Base-by-base conservation (phyloP, 345 rosid genomes). In the Mangifera indica region DNA sequence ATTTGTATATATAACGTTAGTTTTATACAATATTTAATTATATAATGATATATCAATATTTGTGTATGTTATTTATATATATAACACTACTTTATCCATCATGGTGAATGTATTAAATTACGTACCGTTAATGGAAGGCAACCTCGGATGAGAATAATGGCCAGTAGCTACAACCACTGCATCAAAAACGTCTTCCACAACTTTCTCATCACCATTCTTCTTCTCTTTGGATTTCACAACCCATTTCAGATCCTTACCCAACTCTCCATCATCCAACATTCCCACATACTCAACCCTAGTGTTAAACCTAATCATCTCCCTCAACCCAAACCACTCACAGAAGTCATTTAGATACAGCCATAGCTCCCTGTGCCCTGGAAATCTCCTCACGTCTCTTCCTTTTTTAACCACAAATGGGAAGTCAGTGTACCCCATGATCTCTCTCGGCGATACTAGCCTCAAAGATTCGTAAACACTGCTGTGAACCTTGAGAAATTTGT, bases 81-180 rank as follows among this genome's bases (percentile, higher is more conserved):
- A n/a, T n/a, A n/a, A n/a, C n/a, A n/a, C n/a, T n/a, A n/a, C n/a
- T 37, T 37, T 5, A 7, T 37, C 7, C 42, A 37, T 37, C 8
- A 6, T 6, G 0, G 7, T 37, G 9, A 37, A 37, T 37, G 42
- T 37, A 5, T 37, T 37, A 37, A 6, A 37, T 37, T 37, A 54
- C 20, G 15, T 71, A 93, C 98, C 98, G 89, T 84, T 87, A 63
- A 94, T 92, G 72, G 83, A 48, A 44, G 98, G 93, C 81, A 90
- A 55, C 70, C 88, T 85, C 51, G 97, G 98, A 2, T 86, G 81
- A 64, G 98, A 84, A 66, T 90, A 94, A 75, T 94, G 97, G 2
- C 98, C 98, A 45, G 90, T 85, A n/a, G 95, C 97, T 44, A 94
- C 95, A 74, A 94, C 90, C 57, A 94, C 91, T 22, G 97, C 97